These are phyloP conservation scores for Castanea crenata DNA, from an alignment of 306 rosid genomes.

Conservation along the genomic window DNA sequence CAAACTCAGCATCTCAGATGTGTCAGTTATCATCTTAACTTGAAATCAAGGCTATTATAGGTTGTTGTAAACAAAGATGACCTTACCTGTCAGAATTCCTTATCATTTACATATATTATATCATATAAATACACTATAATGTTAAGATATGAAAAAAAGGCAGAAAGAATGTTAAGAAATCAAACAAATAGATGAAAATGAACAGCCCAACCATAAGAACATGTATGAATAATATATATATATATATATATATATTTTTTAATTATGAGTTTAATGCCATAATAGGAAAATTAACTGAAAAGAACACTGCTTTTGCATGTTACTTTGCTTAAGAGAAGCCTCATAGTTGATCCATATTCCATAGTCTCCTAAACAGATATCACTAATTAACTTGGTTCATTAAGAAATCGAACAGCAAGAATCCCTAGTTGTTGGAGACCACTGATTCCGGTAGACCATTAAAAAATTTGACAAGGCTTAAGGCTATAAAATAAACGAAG, in stretches of 20 bases:
- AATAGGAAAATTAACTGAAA: neutral
- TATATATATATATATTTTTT: neutral
- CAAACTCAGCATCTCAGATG: constrained; percentile 8
- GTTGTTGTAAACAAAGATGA: neutral
- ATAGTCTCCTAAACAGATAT: neutral
- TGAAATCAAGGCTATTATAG: neutral
- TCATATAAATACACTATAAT: neutral
- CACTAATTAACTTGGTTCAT: neutral
- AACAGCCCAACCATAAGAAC: neutral
- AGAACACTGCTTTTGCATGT: neutral
- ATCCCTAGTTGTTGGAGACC: neutral
- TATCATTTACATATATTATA: neutral
- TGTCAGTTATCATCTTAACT: neutral
- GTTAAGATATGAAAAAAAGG: neutral
- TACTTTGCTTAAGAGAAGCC: neutral
- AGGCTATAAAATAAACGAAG: neutral
- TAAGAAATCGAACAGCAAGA: neutral
- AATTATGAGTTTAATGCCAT: neutral
- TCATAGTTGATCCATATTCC: neutral
- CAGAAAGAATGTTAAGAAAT: neutral
- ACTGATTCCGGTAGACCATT: neutral
- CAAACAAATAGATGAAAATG: neutral
- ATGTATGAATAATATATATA: no score
- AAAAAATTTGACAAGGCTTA: neutral
- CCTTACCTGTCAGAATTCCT: neutral